Conservation (phyloP, 345 rosid genomes). For the Acer negundo region DNA sequence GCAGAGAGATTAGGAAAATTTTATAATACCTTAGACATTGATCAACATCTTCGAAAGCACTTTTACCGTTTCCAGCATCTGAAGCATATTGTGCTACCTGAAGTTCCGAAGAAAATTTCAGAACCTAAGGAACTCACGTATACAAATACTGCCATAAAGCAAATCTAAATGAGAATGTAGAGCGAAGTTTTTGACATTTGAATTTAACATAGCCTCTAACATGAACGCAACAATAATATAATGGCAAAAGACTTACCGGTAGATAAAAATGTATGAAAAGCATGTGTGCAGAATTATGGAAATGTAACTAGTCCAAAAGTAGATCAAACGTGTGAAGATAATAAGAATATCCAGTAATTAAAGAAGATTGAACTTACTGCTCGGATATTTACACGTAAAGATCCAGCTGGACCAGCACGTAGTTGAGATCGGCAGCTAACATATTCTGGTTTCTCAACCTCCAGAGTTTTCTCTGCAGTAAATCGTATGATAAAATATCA, state of each 20-base stretch:
- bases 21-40: conserved; percentile 66
- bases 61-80: conserved; percentile 66
- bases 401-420: conserved; percentile 81
- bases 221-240: conserved; percentile 1
- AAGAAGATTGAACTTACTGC: conserved; percentile 53
- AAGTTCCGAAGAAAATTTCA: conserved; percentile 43
- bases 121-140: conserved; percentile 39
- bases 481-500: conserved; percentile 17
- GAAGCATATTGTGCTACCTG: conserved; percentile 93
- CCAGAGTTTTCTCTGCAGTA: conserved; percentile 46
- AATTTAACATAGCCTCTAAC: neutral
- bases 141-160: conserved; percentile 39
- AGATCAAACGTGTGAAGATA: conserved; percentile 9
- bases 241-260: neutral
- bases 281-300: neutral
- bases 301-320: neutral
- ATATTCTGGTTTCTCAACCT: conserved; percentile 65
- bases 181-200: conserved; percentile 9
- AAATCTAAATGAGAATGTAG: conserved; percentile 23
- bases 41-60: conserved; percentile 66
- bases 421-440: conserved; percentile 52
- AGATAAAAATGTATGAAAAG: neutral
- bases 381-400: conserved; percentile 73
- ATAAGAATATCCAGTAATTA: neutral
- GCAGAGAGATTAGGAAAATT: neutral